Base-by-base conservation (phyloP, 1,284 basidiomycete species). In the Puccinia novopanici region DNA sequence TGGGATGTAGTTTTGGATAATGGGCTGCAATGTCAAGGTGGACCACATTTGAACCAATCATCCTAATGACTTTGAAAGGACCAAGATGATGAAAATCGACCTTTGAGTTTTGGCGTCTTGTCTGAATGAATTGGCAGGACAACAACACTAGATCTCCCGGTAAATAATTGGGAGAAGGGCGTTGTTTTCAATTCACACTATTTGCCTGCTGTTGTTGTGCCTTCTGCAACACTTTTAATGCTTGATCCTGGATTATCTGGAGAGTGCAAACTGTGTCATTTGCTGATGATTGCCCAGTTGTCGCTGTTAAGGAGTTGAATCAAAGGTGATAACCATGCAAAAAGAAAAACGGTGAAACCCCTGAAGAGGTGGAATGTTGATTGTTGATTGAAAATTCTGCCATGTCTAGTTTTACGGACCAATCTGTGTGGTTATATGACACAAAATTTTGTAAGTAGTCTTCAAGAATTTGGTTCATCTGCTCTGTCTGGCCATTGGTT, bases 401-500 rank as follows among this genome's bases (percentile, higher is more conserved):
- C 13, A 70, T 70, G 42, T 67, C 37, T n/a, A 70, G 3, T 5
- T 30, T 27, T 9, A 4, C 15, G 30, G n/a, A 34, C 73, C 73
- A 75, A 22, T 75, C 34, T 30, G 48, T 15, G 24, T 63, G 73
- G 24, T 63, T n/a, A 22, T 75, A 63, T 17, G 54, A 59, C 40
- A 12, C 13, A 24, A 61, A 75, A 24, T 72, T 48, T 4, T 27
- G 40, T 10, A 70, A 40, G 24, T 78, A 78, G n/a, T 70, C 75
- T 37, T 78, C 75, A 37, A 78, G 34, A 8, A 57, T 37, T n/a
- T 48, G 42, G 30, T 78, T 70, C n/a, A 70, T 40, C 13, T 50
- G 13, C 40, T 78, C 75, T 19, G 40, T 67, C 40, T 78, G 75
- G 24, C 74, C 74, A 65, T 76, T 42, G 12, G 42, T 76, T 76